These are phyloP conservation scores for Tothia fuscella DNA, from an alignment of 2,329 filamentous ascomycete genomes.

Conservation along the genomic window DNA sequence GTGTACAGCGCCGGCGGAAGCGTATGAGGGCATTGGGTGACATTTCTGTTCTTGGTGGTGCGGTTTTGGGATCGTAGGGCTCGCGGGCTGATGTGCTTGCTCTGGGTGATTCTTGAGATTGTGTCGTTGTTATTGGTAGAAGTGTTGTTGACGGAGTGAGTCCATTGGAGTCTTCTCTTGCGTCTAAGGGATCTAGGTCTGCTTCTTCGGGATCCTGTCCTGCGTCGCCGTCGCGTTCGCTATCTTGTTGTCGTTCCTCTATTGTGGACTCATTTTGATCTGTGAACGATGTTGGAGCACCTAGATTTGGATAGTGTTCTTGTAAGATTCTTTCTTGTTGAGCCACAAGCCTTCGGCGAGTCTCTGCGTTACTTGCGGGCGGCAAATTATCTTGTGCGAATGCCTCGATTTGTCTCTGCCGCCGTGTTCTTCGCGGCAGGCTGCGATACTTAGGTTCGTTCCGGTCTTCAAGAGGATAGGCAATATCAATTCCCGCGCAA, in stretches of 20 bases:
- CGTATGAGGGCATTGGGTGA: constrained; percentile 15
- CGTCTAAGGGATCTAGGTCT: constrained; percentile 2
- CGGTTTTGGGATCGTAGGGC: constrained; percentile 9
- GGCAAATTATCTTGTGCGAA: constrained; percentile 18
- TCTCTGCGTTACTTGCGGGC: constrained; percentile 15
- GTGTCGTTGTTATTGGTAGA: not conserved
- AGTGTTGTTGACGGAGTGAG: not conserved
- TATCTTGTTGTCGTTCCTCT: not conserved
- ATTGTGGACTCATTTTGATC: no score
- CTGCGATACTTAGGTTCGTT: constrained; percentile 34
- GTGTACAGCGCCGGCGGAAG: constrained; percentile 36
- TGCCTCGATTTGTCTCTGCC: constrained; percentile 25
- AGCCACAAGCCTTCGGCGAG: constrained; percentile 29
- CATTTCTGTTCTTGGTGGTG: not conserved
- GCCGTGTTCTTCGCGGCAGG: constrained; percentile 30
- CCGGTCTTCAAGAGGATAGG: constrained; percentile 58
- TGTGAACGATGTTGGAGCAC: no score
- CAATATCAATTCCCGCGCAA: constrained; percentile 63
- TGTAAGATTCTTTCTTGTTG: constrained; percentile 38
- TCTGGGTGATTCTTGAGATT: not conserved
- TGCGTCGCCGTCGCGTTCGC: not conserved
- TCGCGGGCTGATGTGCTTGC: not conserved
- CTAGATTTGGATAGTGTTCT: constrained; percentile 34
- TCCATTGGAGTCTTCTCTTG: constrained; percentile 1
- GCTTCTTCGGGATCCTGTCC: not conserved